Evolutionary conservation across 2,329 filamentous ascomycete species (phyloP).

Genomic region (Paraphaeosphaeria sporulosa): DNA sequence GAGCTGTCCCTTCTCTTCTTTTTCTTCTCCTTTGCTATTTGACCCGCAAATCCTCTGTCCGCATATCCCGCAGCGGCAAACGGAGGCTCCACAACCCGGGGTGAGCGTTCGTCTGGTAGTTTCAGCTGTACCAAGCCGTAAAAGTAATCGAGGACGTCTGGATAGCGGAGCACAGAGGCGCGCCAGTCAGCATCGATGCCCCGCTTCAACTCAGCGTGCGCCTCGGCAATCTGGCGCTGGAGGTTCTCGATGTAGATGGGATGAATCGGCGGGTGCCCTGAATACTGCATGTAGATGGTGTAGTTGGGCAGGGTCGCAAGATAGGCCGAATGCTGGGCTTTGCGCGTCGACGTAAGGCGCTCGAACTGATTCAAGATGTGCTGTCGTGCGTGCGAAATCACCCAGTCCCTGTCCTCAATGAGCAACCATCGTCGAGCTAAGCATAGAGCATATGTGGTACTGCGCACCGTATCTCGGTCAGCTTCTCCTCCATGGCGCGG

Average conservation of each 20-base stretch:
- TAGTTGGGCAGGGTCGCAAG: slow-evolving; percentile 56
- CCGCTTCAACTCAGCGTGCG: slow-evolving; percentile 71
- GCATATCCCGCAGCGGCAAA: slow-evolving; percentile 49
- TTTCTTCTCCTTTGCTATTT: slow-evolving; percentile 41
- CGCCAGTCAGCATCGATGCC: slow-evolving; percentile 84
- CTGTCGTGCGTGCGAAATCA: slow-evolving; percentile 54
- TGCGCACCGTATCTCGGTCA: slow-evolving; percentile 45
- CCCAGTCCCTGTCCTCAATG: slow-evolving; percentile 53
- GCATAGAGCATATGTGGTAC: neutral
- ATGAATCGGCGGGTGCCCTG: slow-evolving; percentile 54
- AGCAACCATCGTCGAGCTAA: slow-evolving; percentile 15
- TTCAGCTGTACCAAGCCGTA: slow-evolving; percentile 73
- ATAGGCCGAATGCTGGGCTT: slow-evolving; percentile 52
- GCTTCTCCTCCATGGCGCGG: slow-evolving; percentile 46
- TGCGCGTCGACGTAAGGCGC: slow-evolving; percentile 49
- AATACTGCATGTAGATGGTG: slow-evolving; percentile 56
- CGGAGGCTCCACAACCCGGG: slow-evolving; percentile 48
- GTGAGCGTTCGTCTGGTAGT: slow-evolving; percentile 64
- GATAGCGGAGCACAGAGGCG: slow-evolving; percentile 76
- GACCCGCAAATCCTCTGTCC: slow-evolving; percentile 43
- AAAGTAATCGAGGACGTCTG: slow-evolving; percentile 81
- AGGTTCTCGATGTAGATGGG: slow-evolving; percentile 50
- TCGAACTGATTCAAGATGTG: slow-evolving; percentile 56
- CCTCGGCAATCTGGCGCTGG: slow-evolving; percentile 65
- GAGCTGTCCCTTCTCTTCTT: slow-evolving; percentile 47